Evolutionary conservation across 2,329 filamentous ascomycete genomes (phyloP), one percentile per base, ranked within the genome.

Genomic region (Talaromyces rugulosus): DNA sequence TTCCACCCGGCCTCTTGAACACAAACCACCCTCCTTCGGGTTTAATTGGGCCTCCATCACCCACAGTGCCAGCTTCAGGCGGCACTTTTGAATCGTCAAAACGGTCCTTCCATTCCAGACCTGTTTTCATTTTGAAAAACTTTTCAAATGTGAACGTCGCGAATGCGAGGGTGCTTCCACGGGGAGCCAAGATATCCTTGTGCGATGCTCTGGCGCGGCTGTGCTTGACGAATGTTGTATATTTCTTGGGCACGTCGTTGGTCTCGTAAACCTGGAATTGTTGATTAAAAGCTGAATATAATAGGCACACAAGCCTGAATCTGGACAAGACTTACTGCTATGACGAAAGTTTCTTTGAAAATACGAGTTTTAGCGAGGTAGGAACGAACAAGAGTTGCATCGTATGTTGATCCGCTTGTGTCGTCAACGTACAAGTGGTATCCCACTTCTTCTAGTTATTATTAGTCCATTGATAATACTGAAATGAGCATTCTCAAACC

Each of bases 231-330:
- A 83, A 83, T 53, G 85, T 84, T 66, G 82, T 83, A 75, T 91
- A 92, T 0, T 84, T 81, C 62, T 77, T 79, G 0, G 88, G 88
- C 14, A 76, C 74, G 11, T 81, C 77, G 63, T 85, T 81, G 5
- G 87, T 89, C 72, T 91, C 85, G 76, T 86, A 90, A 57, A 93
- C 80, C 88, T 92, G 65, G 33, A 71, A 62, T 55, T 59, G 56
- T 62, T 66, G 44, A 64, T 65, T 65, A 68, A 63, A 64, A 61
- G 65, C 66, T 47, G 67, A 62, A 60, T 67, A 58, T 64, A 68
- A 47, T 67, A 40, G 59, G 65, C 28, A 68, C 63, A 63, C 3
- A 47, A 23, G 4, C 5, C 4, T 23, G 11, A 3, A 2, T 12
- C 18, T 47, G 18, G 8, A 47, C 18, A 27, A 40, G 18, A 75